These are phyloP conservation scores for Paraphaeosphaeria minitans DNA, from an alignment of 2,329 filamentous ascomycete species.

Conservation along the genomic window DNA sequence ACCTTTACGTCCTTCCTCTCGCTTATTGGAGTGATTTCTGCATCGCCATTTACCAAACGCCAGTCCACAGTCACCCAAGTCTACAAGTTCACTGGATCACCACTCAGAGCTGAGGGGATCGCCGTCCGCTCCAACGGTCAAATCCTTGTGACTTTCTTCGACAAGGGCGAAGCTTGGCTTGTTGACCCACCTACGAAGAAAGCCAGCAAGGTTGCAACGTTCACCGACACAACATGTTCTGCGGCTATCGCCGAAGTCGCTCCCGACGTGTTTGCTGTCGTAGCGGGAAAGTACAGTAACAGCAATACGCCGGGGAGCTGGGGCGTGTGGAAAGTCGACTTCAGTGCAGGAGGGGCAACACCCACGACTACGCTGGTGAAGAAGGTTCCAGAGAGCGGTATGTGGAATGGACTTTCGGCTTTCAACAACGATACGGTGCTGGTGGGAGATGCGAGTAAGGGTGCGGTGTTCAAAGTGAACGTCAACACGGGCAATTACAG, in stretches of 20 bases:
- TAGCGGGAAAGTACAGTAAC: conserved; percentile 22
- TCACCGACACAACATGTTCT: conserved; percentile 21
- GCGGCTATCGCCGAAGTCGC: conserved; percentile 24
- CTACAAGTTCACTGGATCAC: conserved; percentile 17
- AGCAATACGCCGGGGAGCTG: conserved; percentile 23
- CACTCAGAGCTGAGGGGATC: conserved; percentile 20
- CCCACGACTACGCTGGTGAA: conserved; percentile 20
- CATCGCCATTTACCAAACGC: conserved; percentile 6
- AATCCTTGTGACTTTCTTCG: conserved; percentile 25
- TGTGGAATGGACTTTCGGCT: conserved; percentile 24
- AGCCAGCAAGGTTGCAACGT: conserved; percentile 18
- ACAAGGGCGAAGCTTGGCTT: conserved; percentile 22
- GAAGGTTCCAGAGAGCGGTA: conserved; percentile 21
- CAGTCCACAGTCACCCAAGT: conserved; percentile 13
- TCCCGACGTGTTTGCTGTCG: conserved; percentile 27
- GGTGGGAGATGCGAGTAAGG: conserved; percentile 26
- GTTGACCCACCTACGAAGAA: conserved; percentile 23
- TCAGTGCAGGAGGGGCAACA: conserved; percentile 16
- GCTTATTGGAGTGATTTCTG: conserved; percentile 2
- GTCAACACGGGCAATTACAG: conserved; percentile 23
- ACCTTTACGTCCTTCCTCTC: conserved; percentile 10
- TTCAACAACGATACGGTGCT: conserved; percentile 25
- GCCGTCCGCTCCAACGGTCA: conserved; percentile 26
- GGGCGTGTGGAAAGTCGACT: conserved; percentile 28
- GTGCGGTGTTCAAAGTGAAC: conserved; percentile 23